phyloP scores from a whole-genome alignment of 345 rosid species.

The Salix koriyanagi region DNA sequence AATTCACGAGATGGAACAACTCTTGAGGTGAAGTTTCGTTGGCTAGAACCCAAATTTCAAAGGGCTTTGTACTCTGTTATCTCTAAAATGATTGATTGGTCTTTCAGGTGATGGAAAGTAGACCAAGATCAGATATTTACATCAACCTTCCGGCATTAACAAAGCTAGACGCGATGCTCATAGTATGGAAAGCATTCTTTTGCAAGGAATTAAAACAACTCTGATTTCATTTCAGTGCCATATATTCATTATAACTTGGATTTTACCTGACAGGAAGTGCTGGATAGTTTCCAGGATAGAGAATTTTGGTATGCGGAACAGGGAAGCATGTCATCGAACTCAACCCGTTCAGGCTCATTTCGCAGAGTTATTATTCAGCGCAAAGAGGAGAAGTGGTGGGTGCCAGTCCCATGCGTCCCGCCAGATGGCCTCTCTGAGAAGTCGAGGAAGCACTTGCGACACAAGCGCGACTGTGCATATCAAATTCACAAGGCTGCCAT shows the following conservation, averaged over 20 bases:
- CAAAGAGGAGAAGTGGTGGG: constrained; percentile 97
- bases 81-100: constrained; percentile 2
- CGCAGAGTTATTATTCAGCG: constrained; percentile 62
- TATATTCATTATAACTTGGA: not conserved
- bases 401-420: constrained; percentile 85
- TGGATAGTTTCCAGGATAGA: constrained; percentile 67
- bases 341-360: constrained; percentile 66
- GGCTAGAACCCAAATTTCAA: not conserved
- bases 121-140: constrained; percentile 66
- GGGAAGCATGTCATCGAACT: constrained; percentile 69
- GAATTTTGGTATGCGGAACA: constrained; percentile 96
- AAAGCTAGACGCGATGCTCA: constrained; percentile 81
- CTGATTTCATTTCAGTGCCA: not conserved
- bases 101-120: constrained; percentile 67
- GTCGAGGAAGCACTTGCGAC: constrained; percentile 61
- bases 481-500: constrained; percentile 97
- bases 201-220: not conserved
- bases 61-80: not conserved
- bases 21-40: constrained; percentile 49
- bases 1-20: constrained; percentile 53
- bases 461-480: constrained; percentile 63
- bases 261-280: constrained; percentile 59
- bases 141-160: constrained; percentile 82
- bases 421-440: constrained; percentile 70
- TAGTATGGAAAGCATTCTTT: constrained; percentile 38